These are phyloP conservation scores for Acarospora socialis DNA, from an alignment of 2,329 filamentous ascomycete species.

Conservation along the genomic window DNA sequence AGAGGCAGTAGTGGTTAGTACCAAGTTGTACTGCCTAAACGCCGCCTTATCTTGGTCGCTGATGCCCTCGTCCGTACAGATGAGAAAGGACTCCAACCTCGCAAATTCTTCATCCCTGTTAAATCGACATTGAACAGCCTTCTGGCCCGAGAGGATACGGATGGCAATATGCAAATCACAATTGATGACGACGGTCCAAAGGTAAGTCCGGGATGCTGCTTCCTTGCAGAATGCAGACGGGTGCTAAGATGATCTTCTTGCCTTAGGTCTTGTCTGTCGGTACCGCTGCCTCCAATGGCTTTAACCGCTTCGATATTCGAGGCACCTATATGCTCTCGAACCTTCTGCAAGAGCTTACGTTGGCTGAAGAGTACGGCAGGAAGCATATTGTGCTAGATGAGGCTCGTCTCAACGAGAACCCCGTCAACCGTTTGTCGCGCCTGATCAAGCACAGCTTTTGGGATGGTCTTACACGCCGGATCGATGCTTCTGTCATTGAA, in stretches of 20 bases:
- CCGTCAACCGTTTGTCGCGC: slow-evolving; percentile 72
- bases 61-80: slow-evolving; percentile 38
- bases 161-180: slow-evolving; percentile 91
- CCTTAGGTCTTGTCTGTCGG: slow-evolving; percentile 64
- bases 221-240: not conserved
- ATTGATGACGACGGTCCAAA: slow-evolving; percentile 93
- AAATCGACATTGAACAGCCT: slow-evolving; percentile 68
- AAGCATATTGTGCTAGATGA: slow-evolving; percentile 87
- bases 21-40: not conserved
- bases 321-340: slow-evolving; percentile 98
- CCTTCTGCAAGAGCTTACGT: slow-evolving; percentile 80
- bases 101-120: slow-evolving; percentile 77
- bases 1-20: slow-evolving; percentile 31
- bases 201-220: slow-evolving; percentile 30
- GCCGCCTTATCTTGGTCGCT: not conserved
- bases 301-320: slow-evolving; percentile 78
- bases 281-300: slow-evolving; percentile 71
- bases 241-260: slow-evolving; percentile 2
- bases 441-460: slow-evolving; percentile 86
- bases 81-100: slow-evolving; percentile 53
- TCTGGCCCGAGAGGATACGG: slow-evolving; percentile 76
- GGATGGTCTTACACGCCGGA: slow-evolving; percentile 76
- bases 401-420: slow-evolving; percentile 84
- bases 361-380: slow-evolving; percentile 80
- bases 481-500: slow-evolving; percentile 78